These are phyloP conservation scores for Zoysia japonica DNA, from an alignment of 176 grass and related monocot species.

Conservation along the genomic window DNA sequence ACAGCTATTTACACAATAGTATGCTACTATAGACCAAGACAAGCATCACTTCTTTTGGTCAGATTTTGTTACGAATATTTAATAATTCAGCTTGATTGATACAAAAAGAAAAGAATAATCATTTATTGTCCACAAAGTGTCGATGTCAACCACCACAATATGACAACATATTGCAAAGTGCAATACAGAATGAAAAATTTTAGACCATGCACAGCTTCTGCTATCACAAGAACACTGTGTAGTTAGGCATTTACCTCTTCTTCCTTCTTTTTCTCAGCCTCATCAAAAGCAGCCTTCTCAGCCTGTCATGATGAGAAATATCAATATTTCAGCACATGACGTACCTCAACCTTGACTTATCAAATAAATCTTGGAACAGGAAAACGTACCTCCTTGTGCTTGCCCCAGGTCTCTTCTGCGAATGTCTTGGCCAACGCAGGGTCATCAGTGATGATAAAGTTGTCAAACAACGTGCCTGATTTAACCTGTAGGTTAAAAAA, in stretches of 20 bases:
- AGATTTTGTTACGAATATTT: neutral
- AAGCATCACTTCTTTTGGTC: neutral
- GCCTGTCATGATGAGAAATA: conserved; percentile 40
- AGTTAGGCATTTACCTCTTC: conserved; percentile 61
- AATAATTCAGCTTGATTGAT: neutral
- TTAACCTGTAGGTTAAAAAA: conserved; percentile 62
- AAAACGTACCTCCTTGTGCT: conserved; percentile 67
- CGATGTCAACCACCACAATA: neutral
- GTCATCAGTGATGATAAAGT: conserved; percentile 78
- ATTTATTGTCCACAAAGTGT: neutral
- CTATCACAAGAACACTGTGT: neutral
- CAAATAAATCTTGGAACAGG: neutral
- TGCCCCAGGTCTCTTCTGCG: conserved; percentile 83
- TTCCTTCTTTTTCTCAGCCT: conserved; percentile 88
- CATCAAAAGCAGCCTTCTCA: conserved; percentile 92
- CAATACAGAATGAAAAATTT: neutral
- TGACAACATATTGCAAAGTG: neutral
- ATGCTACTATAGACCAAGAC: neutral
- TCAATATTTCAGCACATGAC: neutral
- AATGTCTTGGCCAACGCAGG: conserved; percentile 78
- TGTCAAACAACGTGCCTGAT: conserved; percentile 87
- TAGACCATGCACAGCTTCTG: neutral
- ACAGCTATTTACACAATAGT: neutral
- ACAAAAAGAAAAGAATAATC: neutral
- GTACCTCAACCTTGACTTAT: neutral